A percentile compares a stretch with the other conserved stretches of the same genome.
These are phyloP conservation scores for Aspergillus sclerotiicarbonarius DNA, from an alignment of 495 filamentous ascomycete genomes.

Conservation along the genomic window DNA sequence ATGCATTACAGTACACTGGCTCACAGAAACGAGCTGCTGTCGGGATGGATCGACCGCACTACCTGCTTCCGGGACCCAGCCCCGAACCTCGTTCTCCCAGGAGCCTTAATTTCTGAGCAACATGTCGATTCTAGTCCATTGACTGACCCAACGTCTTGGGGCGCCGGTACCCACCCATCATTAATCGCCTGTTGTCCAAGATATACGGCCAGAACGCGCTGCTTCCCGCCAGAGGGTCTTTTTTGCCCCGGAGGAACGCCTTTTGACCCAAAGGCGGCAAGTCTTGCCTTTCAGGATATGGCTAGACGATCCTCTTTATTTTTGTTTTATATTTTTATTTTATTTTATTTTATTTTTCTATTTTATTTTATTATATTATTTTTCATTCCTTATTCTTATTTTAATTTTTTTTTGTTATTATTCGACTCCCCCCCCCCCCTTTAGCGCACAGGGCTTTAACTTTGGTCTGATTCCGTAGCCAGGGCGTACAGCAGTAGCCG, in stretches of 20 bases:
- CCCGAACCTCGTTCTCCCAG: constrained; percentile 31
- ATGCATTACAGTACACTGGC: constrained; percentile 8
- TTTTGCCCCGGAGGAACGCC: constrained; percentile 13
- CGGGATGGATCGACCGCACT: constrained; percentile 24
- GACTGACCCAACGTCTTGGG: constrained; percentile 37
- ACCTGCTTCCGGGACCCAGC: constrained; percentile 23
- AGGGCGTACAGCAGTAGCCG: constrained; percentile 27
- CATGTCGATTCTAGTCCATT: constrained; percentile 18
- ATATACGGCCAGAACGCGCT: constrained; percentile 16
- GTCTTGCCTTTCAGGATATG: neutral
- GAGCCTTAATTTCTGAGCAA: constrained; percentile 22
- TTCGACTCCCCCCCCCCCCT: neutral
- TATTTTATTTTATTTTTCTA: too few relatives aligned
- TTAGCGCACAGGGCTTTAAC: constrained; percentile 4
- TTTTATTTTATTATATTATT: too few relatives aligned
- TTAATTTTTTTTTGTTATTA: too few relatives aligned
- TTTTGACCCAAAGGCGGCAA: constrained; percentile 16
- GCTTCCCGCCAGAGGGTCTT: constrained; percentile 20
- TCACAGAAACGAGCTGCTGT: constrained; percentile 12
- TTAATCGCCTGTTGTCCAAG: constrained; percentile 12
- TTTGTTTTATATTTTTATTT: neutral
- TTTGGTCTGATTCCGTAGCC: constrained; percentile 19
- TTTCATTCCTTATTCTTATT: too few relatives aligned
- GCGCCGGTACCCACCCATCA: constrained; percentile 28
- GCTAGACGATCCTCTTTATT: constrained; percentile 7